A percentile compares a stretch with the other conserved stretches of the same genome.
phyloP scores from a whole-genome alignment of 2,329 filamentous ascomycete species.

The Fusarium sp. region DNA sequence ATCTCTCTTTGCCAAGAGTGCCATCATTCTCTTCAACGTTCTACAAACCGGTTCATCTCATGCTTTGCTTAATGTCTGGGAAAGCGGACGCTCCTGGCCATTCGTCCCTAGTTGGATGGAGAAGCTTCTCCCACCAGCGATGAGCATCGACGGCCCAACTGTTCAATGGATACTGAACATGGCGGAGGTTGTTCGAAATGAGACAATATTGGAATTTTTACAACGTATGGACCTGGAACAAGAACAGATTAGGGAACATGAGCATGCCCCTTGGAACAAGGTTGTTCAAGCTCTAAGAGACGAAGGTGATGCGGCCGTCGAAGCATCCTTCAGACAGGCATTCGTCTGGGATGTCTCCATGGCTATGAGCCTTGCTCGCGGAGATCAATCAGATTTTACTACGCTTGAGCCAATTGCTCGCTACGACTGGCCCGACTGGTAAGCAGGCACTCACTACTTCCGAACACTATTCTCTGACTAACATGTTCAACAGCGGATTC shows the following conservation, averaged over 20 bases:
- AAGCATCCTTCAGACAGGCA: constrained; percentile 52
- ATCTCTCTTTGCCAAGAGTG: constrained; percentile 48
- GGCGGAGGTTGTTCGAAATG: constrained; percentile 38
- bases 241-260: constrained; percentile 40
- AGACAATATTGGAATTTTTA: constrained; percentile 47
- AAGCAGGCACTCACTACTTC: constrained; percentile 20
- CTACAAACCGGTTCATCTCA: constrained; percentile 47
- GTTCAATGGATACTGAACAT: constrained; percentile 53
- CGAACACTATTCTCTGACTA: background rate
- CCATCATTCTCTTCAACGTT: constrained; percentile 50
- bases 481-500: constrained; percentile 44
- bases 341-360: constrained; percentile 56
- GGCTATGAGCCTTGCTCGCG: constrained; percentile 38
- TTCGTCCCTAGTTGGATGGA: constrained; percentile 53
- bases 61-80: constrained; percentile 51
- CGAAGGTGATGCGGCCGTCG: constrained; percentile 47
- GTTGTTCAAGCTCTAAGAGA: constrained; percentile 48
- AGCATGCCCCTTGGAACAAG: constrained; percentile 52
- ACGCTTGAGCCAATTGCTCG: constrained; percentile 47
- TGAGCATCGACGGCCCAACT: constrained; percentile 54
- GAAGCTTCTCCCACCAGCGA: constrained; percentile 49
- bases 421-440: constrained; percentile 55
- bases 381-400: constrained; percentile 33
- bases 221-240: constrained; percentile 44
- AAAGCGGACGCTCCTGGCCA: constrained; percentile 52